Evolutionary conservation across 2,329 filamentous ascomycete genomes (phyloP).

Genomic region (Pyrenochaeta sp.): DNA sequence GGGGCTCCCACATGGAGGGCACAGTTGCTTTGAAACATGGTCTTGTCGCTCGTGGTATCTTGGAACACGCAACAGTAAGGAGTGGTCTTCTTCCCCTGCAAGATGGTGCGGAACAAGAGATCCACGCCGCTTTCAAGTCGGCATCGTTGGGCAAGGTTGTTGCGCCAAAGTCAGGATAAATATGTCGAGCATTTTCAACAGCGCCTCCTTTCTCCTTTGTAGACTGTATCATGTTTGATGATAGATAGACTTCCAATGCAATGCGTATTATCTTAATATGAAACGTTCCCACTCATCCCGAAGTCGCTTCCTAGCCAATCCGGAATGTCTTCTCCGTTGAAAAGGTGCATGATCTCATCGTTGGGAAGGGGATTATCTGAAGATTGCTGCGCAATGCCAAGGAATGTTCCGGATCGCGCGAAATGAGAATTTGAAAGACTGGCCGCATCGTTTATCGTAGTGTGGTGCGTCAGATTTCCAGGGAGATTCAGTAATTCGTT

Average conservation of each 20-base stretch:
- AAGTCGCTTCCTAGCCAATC: slow-evolving; percentile 21
- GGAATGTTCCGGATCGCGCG: slow-evolving; percentile 23
- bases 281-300: slow-evolving; percentile 6
- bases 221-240: no score
- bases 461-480: background rate
- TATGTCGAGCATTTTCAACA: no score
- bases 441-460: slow-evolving; percentile 2
- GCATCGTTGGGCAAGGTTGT: slow-evolving; percentile 46
- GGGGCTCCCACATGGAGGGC: slow-evolving; percentile 64
- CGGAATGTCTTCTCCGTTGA: slow-evolving; percentile 26
- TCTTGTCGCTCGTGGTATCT: slow-evolving; percentile 59
- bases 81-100: slow-evolving; percentile 56
- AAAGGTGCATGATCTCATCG: slow-evolving; percentile 32
- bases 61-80: slow-evolving; percentile 60
- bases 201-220: no score
- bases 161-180: slow-evolving; percentile 18
- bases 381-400: slow-evolving; percentile 31
- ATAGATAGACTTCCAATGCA: no score
- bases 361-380: slow-evolving; percentile 32
- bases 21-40: slow-evolving; percentile 61
- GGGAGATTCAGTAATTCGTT: background rate
- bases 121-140: slow-evolving; percentile 50
- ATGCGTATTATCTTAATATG: slow-evolving; percentile 6
- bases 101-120: slow-evolving; percentile 54
- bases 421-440: slow-evolving; percentile 14